Base-by-base conservation (phyloP, 495 filamentous ascomycete genomes). In the Bacidia rubella region DNA sequence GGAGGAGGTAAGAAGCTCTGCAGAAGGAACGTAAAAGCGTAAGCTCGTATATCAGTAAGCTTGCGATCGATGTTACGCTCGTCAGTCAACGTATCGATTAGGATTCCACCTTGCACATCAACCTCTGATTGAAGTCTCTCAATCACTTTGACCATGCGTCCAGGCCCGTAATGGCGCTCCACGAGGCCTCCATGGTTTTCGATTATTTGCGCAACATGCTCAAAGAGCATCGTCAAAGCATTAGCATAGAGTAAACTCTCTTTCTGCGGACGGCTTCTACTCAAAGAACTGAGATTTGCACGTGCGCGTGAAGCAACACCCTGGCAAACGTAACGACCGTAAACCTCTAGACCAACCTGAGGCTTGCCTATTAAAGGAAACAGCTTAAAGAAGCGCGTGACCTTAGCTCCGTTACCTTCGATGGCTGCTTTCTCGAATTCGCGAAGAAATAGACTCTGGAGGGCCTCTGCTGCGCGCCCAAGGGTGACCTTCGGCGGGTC, bases 361-460 rank as follows among this genome's bases (percentile, higher is more conserved):
- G 83, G 83, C 60, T 87, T 80, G 22, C 87, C 92, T 62, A 98
- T 95, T 2, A 98, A 72, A 21, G 92, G 92, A 62, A 98, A 98
- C 42, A 98, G 68, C 70, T 98, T 98, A 69, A 98, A 98, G 66
- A 97, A 98, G 48, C 92, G 77, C 3, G 92, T 96, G 43, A 98
- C 85, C 63, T 82, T 85, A 21, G 83, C 79, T 0, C 86, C 87
- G 61, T 98, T 89, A 26, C 74, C 81, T 49, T 89, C 87, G 54
- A 79, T 75, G 2, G 88, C 85, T 7, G 92, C 93, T 68, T 86
- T 90, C 61, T 94, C 87, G 63, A 98, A 98, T 70, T 97, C 92
- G 41, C 90, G 75, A 65, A 97, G 65, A 64, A 98, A 98, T 32
- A 98, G 68, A 5, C 77, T 80, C 59, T 92, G 96, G 27, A 98